Base-by-base conservation (phyloP, 305 asterid species). In the Ruellia speciosa region DNA sequence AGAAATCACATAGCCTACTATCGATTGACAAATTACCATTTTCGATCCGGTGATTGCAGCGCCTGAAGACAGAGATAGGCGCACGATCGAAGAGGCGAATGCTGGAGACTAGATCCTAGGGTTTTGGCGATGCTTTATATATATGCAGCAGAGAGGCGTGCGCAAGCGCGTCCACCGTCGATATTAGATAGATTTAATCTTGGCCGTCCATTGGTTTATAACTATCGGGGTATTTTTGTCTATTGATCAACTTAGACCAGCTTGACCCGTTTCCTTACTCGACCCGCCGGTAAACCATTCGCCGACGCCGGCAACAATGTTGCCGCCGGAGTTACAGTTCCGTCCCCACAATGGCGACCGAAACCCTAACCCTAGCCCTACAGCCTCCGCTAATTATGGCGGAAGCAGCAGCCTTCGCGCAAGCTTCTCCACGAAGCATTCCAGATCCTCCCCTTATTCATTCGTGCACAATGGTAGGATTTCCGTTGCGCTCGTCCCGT, bases 241-340 rank as follows among this genome's bases (percentile, higher is more conserved):
- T n/a, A n/a, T n/a, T n/a, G n/a, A n/a, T n/a, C n/a, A n/a, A n/a
- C n/a, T n/a, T n/a, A n/a, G n/a, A n/a, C n/a, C n/a, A n/a, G n/a
- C n/a, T n/a, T n/a, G n/a, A n/a, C n/a, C n/a, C n/a, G n/a, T n/a
- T n/a, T n/a, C n/a, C n/a, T n/a, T n/a, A n/a, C n/a, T n/a, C n/a
- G n/a, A n/a, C n/a, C n/a, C n/a, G n/a, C n/a, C n/a, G n/a, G n/a
- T n/a, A n/a, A n/a, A n/a, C n/a, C n/a, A n/a, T n/a, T n/a, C n/a
- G 9, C 62, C 70, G 71, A 43, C 72, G 62, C 77, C 83, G 86
- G 84, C 76, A 65, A 52, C 52, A 12, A 90, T 90, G 98, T 77
- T 87, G 39, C 87, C 90, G 77, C 88, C 94, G 86, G 98, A 90
- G 82, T 93, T 90, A 68, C 92, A 90, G n/a, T 81, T 79, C 84